Evolutionary conservation across 345 rosid species (phyloP).

Genomic region (Balakata baccata): DNA sequence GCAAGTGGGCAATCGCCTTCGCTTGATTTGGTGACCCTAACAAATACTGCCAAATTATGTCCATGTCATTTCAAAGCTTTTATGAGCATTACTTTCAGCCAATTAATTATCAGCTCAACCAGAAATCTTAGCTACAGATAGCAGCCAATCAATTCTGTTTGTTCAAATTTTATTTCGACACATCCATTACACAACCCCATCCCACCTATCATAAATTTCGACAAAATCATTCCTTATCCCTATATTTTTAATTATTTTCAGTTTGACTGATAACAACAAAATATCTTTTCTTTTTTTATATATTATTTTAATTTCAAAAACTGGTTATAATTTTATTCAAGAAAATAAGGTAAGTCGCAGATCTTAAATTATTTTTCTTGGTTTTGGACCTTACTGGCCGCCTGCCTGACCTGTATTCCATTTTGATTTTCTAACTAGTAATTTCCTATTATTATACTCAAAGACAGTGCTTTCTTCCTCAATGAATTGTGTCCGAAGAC

Average conservation of each 20-base stretch:
- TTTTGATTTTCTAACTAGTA: too few relatives aligned
- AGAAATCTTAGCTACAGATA: too few relatives aligned
- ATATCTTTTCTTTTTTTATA: background rate
- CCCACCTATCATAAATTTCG: background rate
- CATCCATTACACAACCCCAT: background rate
- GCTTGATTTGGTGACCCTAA: background rate
- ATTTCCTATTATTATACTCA: too few relatives aligned
- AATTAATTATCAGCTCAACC: too few relatives aligned
- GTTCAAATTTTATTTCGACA: too few relatives aligned
- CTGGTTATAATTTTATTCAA: too few relatives aligned
- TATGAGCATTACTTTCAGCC: too few relatives aligned
- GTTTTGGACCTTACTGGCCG: background rate
- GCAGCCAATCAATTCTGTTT: too few relatives aligned
- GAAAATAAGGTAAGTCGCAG: too few relatives aligned
- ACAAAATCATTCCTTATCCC: background rate
- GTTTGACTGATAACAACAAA: background rate
- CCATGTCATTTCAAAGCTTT: conserved; percentile 2
- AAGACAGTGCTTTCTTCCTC: background rate
- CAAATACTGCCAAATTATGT: background rate
- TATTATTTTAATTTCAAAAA: background rate
- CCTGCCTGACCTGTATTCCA: conserved; percentile 6
- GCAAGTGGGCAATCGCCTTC: background rate
- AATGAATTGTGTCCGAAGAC: background rate
- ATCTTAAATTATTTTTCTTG: too few relatives aligned
- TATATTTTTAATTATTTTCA: background rate